Conservation (phyloP, 345 rosid genomes). For the Sapria himalayana region DNA sequence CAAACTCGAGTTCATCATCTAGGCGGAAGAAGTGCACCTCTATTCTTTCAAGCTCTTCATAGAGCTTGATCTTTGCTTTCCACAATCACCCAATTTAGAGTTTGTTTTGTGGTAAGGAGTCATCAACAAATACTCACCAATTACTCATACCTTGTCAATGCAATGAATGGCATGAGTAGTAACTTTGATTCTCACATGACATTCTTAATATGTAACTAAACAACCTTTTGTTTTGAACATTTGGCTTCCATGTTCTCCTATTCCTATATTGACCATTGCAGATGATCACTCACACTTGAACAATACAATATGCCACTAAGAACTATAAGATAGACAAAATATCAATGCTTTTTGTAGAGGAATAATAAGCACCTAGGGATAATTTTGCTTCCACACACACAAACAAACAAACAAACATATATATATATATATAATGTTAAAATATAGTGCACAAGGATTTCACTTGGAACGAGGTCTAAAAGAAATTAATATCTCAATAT, state of each 20-base stretch:
- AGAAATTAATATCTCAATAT: too few relatives aligned
- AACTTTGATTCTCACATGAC: conserved; percentile 76
- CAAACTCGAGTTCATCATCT: conserved; percentile 58
- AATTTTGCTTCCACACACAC: too few relatives aligned
- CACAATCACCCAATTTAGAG: conserved; percentile 69
- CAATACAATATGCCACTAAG: too few relatives aligned
- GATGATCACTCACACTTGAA: too few relatives aligned
- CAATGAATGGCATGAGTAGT: conserved; percentile 86
- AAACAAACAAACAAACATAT: too few relatives aligned
- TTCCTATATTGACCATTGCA: conserved; percentile 21
- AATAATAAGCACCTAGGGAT: too few relatives aligned
- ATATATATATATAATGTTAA: too few relatives aligned
- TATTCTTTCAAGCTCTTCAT: conserved; percentile 63
- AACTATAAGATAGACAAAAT: too few relatives aligned
- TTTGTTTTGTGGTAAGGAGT: conserved; percentile 93
- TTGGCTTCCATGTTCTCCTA: conserved; percentile 81
- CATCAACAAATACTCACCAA: conserved; percentile 84
- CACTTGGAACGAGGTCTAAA: too few relatives aligned
- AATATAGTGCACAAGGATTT: too few relatives aligned
- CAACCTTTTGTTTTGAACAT: conserved; percentile 74
- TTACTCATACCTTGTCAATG: conserved; percentile 92
- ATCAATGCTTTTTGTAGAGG: too few relatives aligned
- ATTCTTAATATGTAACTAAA: conserved; percentile 81
- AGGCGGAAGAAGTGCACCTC: conserved; percentile 55
- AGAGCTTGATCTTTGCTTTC: conserved; percentile 72